Evolutionary conservation across 148 eudicot species (phyloP).

Genomic region (Silene conica): DNA sequence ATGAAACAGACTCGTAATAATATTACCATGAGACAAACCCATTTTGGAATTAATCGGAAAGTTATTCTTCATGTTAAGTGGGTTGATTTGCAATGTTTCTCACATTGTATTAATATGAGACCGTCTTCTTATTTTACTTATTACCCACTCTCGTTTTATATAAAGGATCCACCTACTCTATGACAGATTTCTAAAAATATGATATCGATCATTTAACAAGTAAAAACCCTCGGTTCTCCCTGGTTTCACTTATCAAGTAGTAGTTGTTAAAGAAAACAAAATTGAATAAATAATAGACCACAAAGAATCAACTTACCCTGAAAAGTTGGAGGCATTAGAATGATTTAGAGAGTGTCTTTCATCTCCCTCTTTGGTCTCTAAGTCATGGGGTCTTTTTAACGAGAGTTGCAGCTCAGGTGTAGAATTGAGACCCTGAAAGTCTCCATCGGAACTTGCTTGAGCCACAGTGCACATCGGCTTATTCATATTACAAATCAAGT

Average conservation of each 20-base stretch:
- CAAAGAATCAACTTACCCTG: constrained; percentile 30
- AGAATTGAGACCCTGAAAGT: constrained; percentile 12
- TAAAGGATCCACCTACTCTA: no score
- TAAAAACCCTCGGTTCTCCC: not conserved
- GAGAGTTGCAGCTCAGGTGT: constrained; percentile 38
- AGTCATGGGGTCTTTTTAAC: constrained; percentile 26
- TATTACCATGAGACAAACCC: no score
- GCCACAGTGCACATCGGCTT: constrained; percentile 8
- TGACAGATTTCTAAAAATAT: no score
- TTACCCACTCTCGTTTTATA: no score
- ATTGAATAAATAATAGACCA: not conserved
- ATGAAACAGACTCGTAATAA: no score
- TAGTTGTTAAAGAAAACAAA: not conserved
- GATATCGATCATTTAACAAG: not conserved
- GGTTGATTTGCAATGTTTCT: no score
- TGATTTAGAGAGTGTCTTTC: constrained; percentile 31
- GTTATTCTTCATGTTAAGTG: no score
- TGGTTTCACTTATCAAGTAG: no score
- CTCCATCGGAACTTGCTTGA: constrained; percentile 23
- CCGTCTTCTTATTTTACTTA: no score
- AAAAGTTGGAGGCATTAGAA: constrained; percentile 37
- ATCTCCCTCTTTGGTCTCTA: constrained; percentile 21
- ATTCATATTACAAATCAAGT: constrained; percentile 46
- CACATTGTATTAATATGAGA: no score
- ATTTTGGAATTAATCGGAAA: no score